These are phyloP conservation scores for Ogataea corticis DNA, from an alignment of 805 yeast species.

Conservation along the genomic window DNA sequence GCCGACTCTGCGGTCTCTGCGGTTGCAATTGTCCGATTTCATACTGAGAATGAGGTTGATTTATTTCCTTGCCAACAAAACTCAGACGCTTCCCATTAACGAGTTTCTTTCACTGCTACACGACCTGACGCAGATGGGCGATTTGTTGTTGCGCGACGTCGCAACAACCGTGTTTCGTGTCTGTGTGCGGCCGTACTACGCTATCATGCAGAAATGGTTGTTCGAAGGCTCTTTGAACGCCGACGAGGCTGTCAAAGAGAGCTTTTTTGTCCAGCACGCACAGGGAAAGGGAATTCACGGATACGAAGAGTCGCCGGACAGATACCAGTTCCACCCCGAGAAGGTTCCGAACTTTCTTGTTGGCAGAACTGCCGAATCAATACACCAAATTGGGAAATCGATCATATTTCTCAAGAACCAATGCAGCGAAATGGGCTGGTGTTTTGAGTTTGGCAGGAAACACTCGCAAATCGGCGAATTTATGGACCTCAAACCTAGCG, in stretches of 20 bases:
- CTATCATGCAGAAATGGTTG: constrained; percentile 66
- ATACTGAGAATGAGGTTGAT: constrained; percentile 60
- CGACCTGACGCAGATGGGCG: constrained; percentile 62
- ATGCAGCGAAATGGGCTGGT: constrained; percentile 72
- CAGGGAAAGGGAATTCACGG: neutral
- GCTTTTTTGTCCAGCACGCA: constrained; percentile 52
- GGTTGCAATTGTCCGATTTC: constrained; percentile 47
- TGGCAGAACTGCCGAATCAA: constrained; percentile 40
- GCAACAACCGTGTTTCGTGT: constrained; percentile 46
- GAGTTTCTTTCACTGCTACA: constrained; percentile 56
- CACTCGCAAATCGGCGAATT: constrained; percentile 32
- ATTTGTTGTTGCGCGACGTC: constrained; percentile 45
- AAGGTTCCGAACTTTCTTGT: constrained; percentile 50
- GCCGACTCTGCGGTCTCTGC: constrained; percentile 34
- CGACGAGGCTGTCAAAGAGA: constrained; percentile 46
- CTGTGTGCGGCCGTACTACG: constrained; percentile 59
- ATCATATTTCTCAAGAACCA: constrained; percentile 59
- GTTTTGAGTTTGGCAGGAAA: constrained; percentile 14
- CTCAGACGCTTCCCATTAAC: constrained; percentile 40
- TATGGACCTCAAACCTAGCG: constrained; percentile 28
- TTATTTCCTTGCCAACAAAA: constrained; percentile 41
- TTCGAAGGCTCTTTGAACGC: constrained; percentile 55
- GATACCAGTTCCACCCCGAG: constrained; percentile 16
- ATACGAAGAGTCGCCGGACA: neutral
- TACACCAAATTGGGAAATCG: constrained; percentile 72